A percentile compares a stretch with the other conserved stretches of the same genome.
Evolutionary conservation across 208 protist species (phyloP).

Genomic region (Acanthamoeba rhysodes): DNA sequence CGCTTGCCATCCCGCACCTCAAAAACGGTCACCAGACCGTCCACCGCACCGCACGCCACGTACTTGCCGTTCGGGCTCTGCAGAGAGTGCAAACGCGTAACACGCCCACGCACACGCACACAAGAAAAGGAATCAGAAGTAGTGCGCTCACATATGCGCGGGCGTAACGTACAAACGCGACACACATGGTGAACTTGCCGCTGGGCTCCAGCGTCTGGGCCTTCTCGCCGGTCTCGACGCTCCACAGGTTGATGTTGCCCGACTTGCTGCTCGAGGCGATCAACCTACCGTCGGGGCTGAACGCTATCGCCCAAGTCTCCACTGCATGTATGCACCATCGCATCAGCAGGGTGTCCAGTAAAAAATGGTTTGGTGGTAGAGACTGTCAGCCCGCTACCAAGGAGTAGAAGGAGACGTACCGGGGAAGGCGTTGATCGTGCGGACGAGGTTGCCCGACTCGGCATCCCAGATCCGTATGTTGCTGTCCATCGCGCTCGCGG

Average conservation of each 20-base stretch:
- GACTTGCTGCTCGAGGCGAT: constrained; percentile 70
- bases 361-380: neutral
- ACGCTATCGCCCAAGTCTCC: constrained; percentile 73
- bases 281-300: constrained; percentile 60
- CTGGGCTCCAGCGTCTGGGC: constrained; percentile 51
- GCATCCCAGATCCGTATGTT: constrained; percentile 62
- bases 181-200: constrained; percentile 74
- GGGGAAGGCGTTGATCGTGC: constrained; percentile 58
- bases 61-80: constrained; percentile 65
- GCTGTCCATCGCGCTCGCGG: constrained; percentile 62
- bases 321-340: neutral
- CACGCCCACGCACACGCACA: neutral
- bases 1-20: constrained; percentile 57
- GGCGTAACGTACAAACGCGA: constrained; percentile 44
- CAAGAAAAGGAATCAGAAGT: too few species aligned
- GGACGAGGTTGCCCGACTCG: constrained; percentile 38
- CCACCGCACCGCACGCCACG: constrained; percentile 54
- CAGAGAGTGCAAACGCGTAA: too few species aligned
- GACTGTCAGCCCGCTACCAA: neutral
- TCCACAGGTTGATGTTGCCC: constrained; percentile 73
- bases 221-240: constrained; percentile 67
- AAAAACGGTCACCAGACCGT: constrained; percentile 55
- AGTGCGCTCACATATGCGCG: too few species aligned
- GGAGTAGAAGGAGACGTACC: neutral
- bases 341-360: neutral